Evolutionary conservation across 257 asterid genomes (phyloP).

Genomic region (Paulownia fortunei): DNA sequence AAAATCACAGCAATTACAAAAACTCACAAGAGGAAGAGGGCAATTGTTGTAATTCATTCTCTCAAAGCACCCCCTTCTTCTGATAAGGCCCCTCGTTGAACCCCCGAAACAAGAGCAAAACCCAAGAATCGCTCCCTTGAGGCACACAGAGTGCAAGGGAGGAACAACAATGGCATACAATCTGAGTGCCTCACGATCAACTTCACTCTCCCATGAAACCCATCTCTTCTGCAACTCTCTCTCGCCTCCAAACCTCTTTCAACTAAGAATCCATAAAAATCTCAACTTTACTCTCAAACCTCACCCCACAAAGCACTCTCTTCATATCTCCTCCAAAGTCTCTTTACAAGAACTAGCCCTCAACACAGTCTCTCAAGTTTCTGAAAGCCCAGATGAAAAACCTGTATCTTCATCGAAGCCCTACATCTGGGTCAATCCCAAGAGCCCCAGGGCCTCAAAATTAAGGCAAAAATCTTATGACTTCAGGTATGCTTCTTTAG

Average conservation of each 20-base stretch:
- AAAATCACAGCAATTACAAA: too few relatives aligned
- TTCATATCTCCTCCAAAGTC: slow-evolving; percentile 35
- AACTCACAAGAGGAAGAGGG: not conserved
- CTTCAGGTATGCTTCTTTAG: slow-evolving; percentile 68
- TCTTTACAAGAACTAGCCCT: slow-evolving; percentile 47
- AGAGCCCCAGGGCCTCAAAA: slow-evolving; percentile 64
- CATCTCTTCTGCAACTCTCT: slow-evolving; percentile 51
- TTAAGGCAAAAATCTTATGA: slow-evolving; percentile 55
- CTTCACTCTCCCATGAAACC: slow-evolving; percentile 50
- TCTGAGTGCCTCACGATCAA: slow-evolving; percentile 46
- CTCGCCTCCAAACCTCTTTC: slow-evolving; percentile 40
- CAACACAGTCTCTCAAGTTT: slow-evolving; percentile 28
- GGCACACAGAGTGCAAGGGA: not conserved
- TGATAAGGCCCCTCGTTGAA: slow-evolving; percentile 27
- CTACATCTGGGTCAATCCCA: slow-evolving; percentile 84
- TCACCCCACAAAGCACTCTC: slow-evolving; percentile 33
- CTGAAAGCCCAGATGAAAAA: slow-evolving; percentile 41
- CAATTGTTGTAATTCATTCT: not conserved
- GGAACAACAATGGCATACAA: slow-evolving; percentile 54
- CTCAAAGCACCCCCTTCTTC: not conserved
- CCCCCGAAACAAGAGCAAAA: slow-evolving; percentile 23
- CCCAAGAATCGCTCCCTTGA: not conserved
- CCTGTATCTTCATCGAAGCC: slow-evolving; percentile 47
- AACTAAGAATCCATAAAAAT: slow-evolving; percentile 33
- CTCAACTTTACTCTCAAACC: slow-evolving; percentile 41